These are phyloP conservation scores for Euryodendron excelsum DNA, from an alignment of 148 eudicot species.

Conservation along the genomic window DNA sequence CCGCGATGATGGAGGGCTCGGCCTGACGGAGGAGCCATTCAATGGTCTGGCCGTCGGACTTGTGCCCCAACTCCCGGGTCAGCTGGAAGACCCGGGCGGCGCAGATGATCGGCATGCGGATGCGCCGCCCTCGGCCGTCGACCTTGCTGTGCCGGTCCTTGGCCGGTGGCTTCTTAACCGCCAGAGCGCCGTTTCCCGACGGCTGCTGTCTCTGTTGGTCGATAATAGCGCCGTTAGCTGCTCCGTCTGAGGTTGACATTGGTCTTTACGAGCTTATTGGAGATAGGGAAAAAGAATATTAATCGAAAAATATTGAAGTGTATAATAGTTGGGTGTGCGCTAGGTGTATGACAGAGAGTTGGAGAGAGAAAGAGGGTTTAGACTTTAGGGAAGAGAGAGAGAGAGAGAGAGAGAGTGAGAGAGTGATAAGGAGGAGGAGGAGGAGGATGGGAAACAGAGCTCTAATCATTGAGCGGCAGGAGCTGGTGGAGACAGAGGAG, in stretches of 20 bases:
- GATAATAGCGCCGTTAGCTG: constrained; percentile 20
- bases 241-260: constrained; percentile 45
- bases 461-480: constrained; percentile 62
- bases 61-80: constrained; percentile 67
- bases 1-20: constrained; percentile 69
- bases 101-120: constrained; percentile 72
- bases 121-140: constrained; percentile 62
- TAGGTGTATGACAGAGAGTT: too few relatives aligned
- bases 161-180: constrained; percentile 56
- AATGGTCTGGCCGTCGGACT: constrained; percentile 73
- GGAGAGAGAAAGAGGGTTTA: too few relatives aligned
- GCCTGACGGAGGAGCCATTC: constrained; percentile 82
- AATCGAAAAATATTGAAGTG: too few relatives aligned
- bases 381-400: too few relatives aligned
- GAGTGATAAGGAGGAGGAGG: constrained; percentile 22
- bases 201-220: constrained; percentile 23
- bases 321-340: too few relatives aligned
- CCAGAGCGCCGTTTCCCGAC: constrained; percentile 11
- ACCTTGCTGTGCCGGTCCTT: constrained; percentile 78
- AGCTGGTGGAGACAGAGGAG: constrained; percentile 88
- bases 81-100: constrained; percentile 73
- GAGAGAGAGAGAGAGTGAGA: constrained; percentile 14
- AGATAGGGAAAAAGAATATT: too few relatives aligned
- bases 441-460: constrained; percentile 14
- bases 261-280: too few relatives aligned